Percentiles rank a stretch among this genome's conserved stretches.
Evolutionary conservation across 2,329 filamentous ascomycete species (phyloP).

Genomic region (Hirsutella minnesotensis): DNA sequence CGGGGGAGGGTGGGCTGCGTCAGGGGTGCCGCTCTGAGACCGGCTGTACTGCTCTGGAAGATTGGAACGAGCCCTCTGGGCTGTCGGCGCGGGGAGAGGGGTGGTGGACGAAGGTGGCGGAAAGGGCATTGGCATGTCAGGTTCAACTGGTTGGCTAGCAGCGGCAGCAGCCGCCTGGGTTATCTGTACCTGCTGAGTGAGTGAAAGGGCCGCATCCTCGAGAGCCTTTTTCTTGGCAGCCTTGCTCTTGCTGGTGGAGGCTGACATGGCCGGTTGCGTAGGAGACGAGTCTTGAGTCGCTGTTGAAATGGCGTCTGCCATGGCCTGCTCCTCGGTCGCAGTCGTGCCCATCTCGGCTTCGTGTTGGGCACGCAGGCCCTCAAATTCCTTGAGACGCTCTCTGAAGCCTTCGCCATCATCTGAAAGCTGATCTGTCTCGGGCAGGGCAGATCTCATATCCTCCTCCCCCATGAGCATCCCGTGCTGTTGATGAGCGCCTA

Average conservation of each 20-base stretch:
- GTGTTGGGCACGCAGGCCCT: conserved; percentile 62
- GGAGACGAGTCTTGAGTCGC: conserved; percentile 1
- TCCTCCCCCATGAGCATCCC: conserved; percentile 23
- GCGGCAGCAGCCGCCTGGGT: conserved; percentile 41
- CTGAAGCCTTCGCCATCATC: conserved; percentile 47
- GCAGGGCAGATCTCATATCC: conserved; percentile 33
- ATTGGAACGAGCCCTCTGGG: conserved; percentile 73
- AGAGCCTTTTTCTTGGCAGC: conserved; percentile 15
- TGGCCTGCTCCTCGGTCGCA: background rate
- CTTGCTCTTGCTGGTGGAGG: conserved; percentile 2
- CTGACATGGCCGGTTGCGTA: conserved; percentile 3
- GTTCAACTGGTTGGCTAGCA: conserved; percentile 34
- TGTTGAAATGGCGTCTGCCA: background rate
- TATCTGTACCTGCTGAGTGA: conserved; percentile 78
- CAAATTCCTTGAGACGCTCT: conserved; percentile 74
- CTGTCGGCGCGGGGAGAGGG: conserved; percentile 77
- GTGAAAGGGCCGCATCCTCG: conserved; percentile 40
- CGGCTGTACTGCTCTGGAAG: conserved; percentile 62
- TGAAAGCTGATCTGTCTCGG: conserved; percentile 35
- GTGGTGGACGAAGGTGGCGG: conserved; percentile 63
- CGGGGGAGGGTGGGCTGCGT: conserved; percentile 49
- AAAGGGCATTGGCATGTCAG: conserved; percentile 65
- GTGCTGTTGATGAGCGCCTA: conserved; percentile 7
- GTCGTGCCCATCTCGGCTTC: conserved; percentile 39
- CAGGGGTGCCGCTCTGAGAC: conserved; percentile 70